These are phyloP conservation scores for Trifolium subterraneum DNA, from an alignment of 306 rosid genomes.

Conservation along the genomic window DNA sequence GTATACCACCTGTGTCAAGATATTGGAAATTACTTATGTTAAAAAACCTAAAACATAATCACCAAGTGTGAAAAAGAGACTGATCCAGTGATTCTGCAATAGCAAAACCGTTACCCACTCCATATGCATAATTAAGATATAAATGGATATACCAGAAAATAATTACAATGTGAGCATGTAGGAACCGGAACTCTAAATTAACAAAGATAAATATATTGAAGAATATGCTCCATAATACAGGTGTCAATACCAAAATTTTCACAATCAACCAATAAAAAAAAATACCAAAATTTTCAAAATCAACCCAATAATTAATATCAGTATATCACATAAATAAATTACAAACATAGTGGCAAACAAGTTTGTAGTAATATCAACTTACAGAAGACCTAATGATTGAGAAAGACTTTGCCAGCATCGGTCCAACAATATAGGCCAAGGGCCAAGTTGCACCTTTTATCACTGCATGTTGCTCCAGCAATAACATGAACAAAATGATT, in stretches of 20 bases:
- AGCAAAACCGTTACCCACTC: constrained; percentile 5
- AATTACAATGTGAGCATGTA: not conserved
- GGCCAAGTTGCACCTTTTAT: constrained; percentile 84
- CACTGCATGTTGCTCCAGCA: constrained; percentile 72
- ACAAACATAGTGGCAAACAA: constrained; percentile 23
- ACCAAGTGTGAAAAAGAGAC: constrained; percentile 9
- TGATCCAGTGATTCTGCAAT: constrained; percentile 12
- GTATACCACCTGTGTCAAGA: constrained; percentile 14
- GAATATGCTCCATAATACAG: constrained; percentile 20
- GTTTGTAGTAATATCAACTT: constrained; percentile 51
- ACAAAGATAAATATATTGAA: constrained; percentile 25
- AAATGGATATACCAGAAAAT: constrained; percentile 29
- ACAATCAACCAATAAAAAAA: constrained; percentile 12
- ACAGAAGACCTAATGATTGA: constrained; percentile 72
- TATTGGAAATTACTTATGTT: not conserved
- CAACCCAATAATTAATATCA: constrained; percentile 11
- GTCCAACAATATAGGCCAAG: constrained; percentile 81
- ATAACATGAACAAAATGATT: constrained; percentile 63
- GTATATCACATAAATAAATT: not conserved
- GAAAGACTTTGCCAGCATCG: constrained; percentile 74
- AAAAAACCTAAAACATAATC: constrained; percentile 7
- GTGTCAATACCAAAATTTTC: constrained; percentile 2
- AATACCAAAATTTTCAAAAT: constrained; percentile 5
- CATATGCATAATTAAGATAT: constrained; percentile 22
- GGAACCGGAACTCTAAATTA: constrained; percentile 17